Conservation (phyloP, 345 rosid genomes). For the Populus tremula region DNA sequence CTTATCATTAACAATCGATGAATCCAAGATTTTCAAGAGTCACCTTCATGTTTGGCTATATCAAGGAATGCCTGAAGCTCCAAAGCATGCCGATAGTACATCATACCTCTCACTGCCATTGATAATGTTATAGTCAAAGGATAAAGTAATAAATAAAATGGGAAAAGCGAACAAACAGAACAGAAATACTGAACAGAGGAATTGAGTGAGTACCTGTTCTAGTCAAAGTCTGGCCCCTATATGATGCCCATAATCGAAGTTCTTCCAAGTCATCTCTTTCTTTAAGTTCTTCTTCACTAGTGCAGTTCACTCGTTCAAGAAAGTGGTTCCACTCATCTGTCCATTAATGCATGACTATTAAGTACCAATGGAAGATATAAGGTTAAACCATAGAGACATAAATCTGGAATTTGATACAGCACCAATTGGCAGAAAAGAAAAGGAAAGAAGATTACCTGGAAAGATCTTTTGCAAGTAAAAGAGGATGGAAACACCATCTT, state of each 20-base stretch:
- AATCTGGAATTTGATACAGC: neutral
- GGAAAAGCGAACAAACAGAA: neutral
- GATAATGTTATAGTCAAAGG: slow-evolving; percentile 10
- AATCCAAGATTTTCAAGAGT: neutral
- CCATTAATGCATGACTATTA: slow-evolving; percentile 6
- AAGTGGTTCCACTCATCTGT: slow-evolving; percentile 97
- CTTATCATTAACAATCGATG: neutral
- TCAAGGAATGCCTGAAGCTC: slow-evolving; percentile 99
- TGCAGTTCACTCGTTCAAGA: slow-evolving; percentile 65
- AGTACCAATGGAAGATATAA: neutral
- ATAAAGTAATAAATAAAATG: neutral
- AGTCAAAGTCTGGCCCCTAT: slow-evolving; percentile 96
- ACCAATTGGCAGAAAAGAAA: neutral
- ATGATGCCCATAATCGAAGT: slow-evolving; percentile 97
- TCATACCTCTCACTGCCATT: slow-evolving; percentile 95
- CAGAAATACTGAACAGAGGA: neutral
- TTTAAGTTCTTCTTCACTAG: slow-evolving; percentile 68
- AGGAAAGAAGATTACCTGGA: slow-evolving; percentile 59
- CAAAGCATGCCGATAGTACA: slow-evolving; percentile 96
- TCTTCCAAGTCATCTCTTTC: slow-evolving; percentile 53
- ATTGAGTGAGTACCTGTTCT: slow-evolving; percentile 66
- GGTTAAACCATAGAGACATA: neutral
- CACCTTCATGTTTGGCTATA: slow-evolving; percentile 97
- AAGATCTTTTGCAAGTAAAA: slow-evolving; percentile 94
- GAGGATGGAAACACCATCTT: slow-evolving; percentile 94